Conservation (phyloP, 1,284 basidiomycete species). For the Austroboletus niveus region DNA sequence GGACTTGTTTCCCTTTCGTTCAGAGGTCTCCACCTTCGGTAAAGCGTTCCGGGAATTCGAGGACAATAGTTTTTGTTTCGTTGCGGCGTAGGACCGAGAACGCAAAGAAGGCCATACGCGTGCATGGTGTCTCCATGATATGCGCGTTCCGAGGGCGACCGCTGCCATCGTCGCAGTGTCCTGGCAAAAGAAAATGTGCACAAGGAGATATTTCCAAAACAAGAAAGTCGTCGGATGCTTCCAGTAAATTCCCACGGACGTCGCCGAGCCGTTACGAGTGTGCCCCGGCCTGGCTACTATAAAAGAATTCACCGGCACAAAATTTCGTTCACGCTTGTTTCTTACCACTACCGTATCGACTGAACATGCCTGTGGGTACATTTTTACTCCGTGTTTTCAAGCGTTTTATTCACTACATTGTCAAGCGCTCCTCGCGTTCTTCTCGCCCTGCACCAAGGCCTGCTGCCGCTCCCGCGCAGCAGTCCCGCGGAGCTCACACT, state of each 20-base stretch:
- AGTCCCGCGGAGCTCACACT: constrained; percentile 33
- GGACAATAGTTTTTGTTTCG: background rate
- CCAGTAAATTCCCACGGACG: constrained; percentile 15
- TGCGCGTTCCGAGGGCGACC: constrained; percentile 9
- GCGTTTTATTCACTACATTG: constrained; percentile 4
- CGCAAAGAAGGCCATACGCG: constrained; percentile 1
- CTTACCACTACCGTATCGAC: constrained; percentile 25
- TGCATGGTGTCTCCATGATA: constrained; percentile 6
- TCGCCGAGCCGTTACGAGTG: constrained; percentile 26
- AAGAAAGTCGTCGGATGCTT: background rate
- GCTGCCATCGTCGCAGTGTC: constrained; percentile 10
- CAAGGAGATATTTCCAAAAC: constrained; percentile 8
- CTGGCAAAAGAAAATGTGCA: constrained; percentile 1
- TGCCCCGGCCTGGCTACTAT: constrained; percentile 10
- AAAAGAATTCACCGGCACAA: constrained; percentile 15
- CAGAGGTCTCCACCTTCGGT: constrained; percentile 1
- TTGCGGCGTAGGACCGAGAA: constrained; percentile 19
- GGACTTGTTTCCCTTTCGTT: constrained; percentile 6
- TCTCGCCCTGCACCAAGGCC: constrained; percentile 60
- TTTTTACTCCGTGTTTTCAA: background rate
- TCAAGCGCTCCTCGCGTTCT: constrained; percentile 59
- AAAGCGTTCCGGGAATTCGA: background rate
- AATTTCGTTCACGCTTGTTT: constrained; percentile 17
- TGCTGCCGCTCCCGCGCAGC: constrained; percentile 39
- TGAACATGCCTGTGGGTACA: constrained; percentile 61